Base-by-base conservation (phyloP, 805 yeast genomes). In the Candida koratica region DNA sequence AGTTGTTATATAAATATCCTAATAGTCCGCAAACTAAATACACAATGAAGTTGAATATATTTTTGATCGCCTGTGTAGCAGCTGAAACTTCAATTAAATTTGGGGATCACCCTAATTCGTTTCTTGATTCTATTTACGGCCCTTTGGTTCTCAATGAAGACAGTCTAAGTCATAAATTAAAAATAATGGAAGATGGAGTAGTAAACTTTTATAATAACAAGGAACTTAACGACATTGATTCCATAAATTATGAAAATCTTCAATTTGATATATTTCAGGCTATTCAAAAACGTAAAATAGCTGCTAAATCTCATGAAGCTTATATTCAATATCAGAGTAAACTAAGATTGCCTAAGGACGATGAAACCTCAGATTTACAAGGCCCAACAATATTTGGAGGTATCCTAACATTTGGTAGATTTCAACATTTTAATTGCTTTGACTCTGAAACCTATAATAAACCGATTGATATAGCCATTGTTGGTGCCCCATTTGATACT, bases 401-500 rank as follows among this genome's bases (percentile, higher is more conserved):
- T 4, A 67, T 75, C 24, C 60, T 71, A 14, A 69, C 81, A 1
- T 77, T 72, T 57, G 83, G 74, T 1, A 77, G 73, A 38, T 56
- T 69, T 30, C 60, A 68, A 7, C 56, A 60, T 29, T 61, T 64
- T 41, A 59, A 71, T 42, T 77, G 82, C 49, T 75, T 69, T 48
- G 30, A 37, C 10, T 33, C 36, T 11, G 27, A 33, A 6, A 13
- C 14, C 4, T 18, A 30, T 6, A 26, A 16, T 5, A 32, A 40
- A 3, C 22, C 33, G 4, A 37, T 64, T 19, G 81, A 76, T 45
- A 67, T 76, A 27, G 81, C 80, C 3, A 67, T 76, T 17, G 69
- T 75, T 9, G 80, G 80, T 2, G 79, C 79, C 1, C 80, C 79
- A 0, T 76, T 73, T 41, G 81, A 76, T 46, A 71, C 79, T 0